A percentile compares a stretch with the other conserved stretches of the same genome.
phyloP scores from a whole-genome alignment of 305 asterid species.

The Fraxinus paxiana region DNA sequence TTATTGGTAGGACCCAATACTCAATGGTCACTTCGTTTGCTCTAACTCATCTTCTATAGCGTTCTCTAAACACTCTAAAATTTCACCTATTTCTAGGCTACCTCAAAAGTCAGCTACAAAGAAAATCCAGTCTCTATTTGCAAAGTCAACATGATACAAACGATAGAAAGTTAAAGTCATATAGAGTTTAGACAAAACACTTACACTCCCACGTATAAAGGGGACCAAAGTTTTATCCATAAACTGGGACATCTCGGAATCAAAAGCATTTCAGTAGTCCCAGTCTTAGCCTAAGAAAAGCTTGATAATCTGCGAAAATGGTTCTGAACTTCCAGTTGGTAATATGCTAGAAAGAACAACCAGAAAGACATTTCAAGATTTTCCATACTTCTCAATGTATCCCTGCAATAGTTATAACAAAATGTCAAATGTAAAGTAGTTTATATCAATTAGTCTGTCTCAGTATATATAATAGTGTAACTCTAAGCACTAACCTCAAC shows the following conservation, averaged over 20 bases:
- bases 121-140: background rate
- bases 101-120: background rate
- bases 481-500: conserved; percentile 68
- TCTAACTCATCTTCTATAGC: background rate
- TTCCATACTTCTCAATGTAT: conserved; percentile 62
- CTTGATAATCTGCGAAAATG: conserved; percentile 24
- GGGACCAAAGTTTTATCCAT: conserved; percentile 22
- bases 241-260: conserved; percentile 17
- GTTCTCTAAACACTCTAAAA: background rate
- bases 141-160: conserved; percentile 17
- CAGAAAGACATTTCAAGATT: conserved; percentile 36
- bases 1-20: background rate
- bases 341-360: conserved; percentile 19
- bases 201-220: conserved; percentile 13
- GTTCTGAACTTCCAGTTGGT: conserved; percentile 28
- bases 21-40: background rate
- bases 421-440: conserved; percentile 27
- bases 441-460: conserved; percentile 15
- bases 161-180: conserved; percentile 3
- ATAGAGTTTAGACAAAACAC: conserved; percentile 20
- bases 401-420: conserved; percentile 63
- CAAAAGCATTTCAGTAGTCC: conserved; percentile 22
- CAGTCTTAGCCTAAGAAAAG: conserved; percentile 4
- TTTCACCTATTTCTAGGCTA: background rate
- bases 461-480: conserved; percentile 14